phyloP scores from a whole-genome alignment of 495 filamentous ascomycete genomes.

The Podospora conica region DNA sequence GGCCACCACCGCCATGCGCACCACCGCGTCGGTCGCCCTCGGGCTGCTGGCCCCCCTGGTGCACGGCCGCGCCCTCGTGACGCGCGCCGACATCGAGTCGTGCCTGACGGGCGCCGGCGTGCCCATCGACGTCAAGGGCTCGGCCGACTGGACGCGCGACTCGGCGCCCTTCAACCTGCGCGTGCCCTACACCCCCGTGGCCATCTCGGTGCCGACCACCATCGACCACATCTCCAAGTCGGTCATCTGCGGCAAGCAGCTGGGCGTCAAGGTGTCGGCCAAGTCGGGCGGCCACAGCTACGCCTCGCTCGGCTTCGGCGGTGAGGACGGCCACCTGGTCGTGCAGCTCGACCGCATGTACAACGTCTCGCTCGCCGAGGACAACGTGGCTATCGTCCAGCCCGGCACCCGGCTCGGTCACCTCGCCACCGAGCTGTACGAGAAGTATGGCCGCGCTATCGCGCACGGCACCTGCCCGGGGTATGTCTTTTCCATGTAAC shows the following conservation, averaged over 20 bases:
- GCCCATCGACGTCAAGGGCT: conserved; percentile 26
- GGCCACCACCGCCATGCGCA: conserved; percentile 5
- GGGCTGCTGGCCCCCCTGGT: conserved; percentile 3
- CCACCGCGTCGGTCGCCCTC: conserved; percentile 4
- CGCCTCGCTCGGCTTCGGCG: conserved; percentile 41
- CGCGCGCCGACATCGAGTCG: conserved; percentile 32
- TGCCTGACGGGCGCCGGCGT: conserved; percentile 33
- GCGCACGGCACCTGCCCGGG: conserved; percentile 44
- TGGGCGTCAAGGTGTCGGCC: conserved; percentile 38
- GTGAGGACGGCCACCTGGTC: conserved; percentile 42
- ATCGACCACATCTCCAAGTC: conserved; percentile 36
- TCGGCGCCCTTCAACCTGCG: conserved; percentile 38
- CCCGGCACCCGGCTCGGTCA: conserved; percentile 37
- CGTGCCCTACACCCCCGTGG: conserved; percentile 33
- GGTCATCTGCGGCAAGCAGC: conserved; percentile 34
- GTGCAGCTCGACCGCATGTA: conserved; percentile 40
- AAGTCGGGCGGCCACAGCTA: conserved; percentile 46
- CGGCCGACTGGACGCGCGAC: conserved; percentile 35
- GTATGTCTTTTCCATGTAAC: conserved; percentile 16
- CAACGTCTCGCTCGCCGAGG: conserved; percentile 33
- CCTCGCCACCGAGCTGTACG: conserved; percentile 32
- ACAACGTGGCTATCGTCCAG: conserved; percentile 35
- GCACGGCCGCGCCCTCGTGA: conserved; percentile 1
- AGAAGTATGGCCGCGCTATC: conserved; percentile 36
- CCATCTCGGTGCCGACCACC: conserved; percentile 37